These are phyloP conservation scores for Eleusine indica DNA, from an alignment of 176 grass and related monocot species.

Conservation along the genomic window DNA sequence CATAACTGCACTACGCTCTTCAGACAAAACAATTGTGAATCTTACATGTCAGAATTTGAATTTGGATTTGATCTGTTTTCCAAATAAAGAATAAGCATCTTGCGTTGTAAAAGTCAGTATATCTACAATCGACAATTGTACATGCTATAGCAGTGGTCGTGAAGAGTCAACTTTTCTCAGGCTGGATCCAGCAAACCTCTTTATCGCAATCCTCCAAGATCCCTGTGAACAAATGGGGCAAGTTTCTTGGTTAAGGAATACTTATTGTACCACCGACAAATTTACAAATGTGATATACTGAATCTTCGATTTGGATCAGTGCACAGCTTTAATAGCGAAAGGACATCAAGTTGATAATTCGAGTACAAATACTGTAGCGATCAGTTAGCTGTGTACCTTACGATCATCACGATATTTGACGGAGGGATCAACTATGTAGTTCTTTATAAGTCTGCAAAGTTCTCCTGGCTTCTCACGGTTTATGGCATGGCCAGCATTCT, in stretches of 20 bases:
- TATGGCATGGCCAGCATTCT: conserved; percentile 83
- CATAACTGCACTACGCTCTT: no score
- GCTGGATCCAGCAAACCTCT: conserved; percentile 52
- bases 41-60: background rate
- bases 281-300: background rate
- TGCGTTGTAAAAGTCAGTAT: background rate
- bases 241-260: conserved; percentile 15
- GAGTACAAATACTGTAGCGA: background rate
- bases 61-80: no score
- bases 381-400: conserved; percentile 41
- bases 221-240: conserved; percentile 38
- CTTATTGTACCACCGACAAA: no score
- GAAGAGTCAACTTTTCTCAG: conserved; percentile 61
- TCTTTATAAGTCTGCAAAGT: conserved; percentile 66
- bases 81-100: background rate
- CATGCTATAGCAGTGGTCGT: conserved; percentile 47
- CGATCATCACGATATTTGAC: conserved; percentile 48
- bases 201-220: conserved; percentile 57
- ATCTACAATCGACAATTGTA: background rate
- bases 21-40: background rate
- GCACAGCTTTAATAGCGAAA: background rate
- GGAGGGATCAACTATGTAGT: conserved; percentile 48
- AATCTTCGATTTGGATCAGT: background rate
- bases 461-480: conserved; percentile 81
- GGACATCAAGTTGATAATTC: background rate